phyloP scores from a whole-genome alignment of 108 stramenopile species.

The Cyclostephanos invisitatus region DNA sequence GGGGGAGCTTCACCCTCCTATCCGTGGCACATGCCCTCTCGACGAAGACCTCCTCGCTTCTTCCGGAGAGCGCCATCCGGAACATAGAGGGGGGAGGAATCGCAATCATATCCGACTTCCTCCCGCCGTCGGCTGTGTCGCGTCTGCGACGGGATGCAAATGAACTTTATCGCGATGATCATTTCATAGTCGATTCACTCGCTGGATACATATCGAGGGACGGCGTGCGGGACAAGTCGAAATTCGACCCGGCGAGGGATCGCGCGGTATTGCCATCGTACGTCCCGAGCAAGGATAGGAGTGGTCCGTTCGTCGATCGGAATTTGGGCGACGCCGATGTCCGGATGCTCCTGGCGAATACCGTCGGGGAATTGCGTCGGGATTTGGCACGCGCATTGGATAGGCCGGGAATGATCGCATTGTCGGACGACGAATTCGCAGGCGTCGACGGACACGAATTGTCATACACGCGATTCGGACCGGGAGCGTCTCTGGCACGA shows the following conservation, averaged over 20 bases:
- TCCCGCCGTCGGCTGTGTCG: conserved; percentile 31
- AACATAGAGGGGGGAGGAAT: conserved; percentile 57
- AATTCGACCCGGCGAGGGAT: conserved; percentile 67
- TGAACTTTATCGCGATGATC: conserved; percentile 29
- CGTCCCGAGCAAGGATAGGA: conserved; percentile 40
- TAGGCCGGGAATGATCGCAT: conserved; percentile 44
- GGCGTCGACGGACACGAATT: conserved; percentile 60
- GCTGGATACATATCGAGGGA: conserved; percentile 46
- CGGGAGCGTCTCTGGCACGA: conserved; percentile 60
- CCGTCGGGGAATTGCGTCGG: conserved; percentile 41
- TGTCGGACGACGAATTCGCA: conserved; percentile 20
- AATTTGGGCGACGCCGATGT: conserved; percentile 34
- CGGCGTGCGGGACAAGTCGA: conserved; percentile 23
- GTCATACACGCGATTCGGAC: conserved; percentile 66
- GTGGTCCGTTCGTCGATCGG: conserved; percentile 20
- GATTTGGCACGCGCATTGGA: conserved; percentile 53
- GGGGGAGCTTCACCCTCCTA: no score
- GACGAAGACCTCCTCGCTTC: not conserved
- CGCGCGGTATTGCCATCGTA: conserved; percentile 54
- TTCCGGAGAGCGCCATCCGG: conserved; percentile 23
- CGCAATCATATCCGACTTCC: conserved; percentile 61
- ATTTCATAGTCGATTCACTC: conserved; percentile 60
- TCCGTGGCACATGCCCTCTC: not conserved
- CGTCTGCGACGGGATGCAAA: conserved; percentile 55
- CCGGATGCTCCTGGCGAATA: conserved; percentile 36